Conservation (phyloP, 768 basidiomycete genomes). For the Obba rivulosa region DNA sequence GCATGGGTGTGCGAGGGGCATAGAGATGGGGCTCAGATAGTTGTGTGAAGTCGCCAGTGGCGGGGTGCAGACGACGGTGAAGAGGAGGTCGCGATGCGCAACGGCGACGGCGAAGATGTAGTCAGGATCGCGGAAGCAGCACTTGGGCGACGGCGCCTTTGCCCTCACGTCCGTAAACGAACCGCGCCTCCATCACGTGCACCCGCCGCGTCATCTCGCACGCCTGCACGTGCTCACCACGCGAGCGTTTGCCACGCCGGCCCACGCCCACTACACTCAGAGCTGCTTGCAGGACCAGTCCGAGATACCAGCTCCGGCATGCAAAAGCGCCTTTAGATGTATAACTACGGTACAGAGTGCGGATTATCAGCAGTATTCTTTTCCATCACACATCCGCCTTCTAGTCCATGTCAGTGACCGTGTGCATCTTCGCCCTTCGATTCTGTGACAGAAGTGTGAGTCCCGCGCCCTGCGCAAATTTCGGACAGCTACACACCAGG, state of each 20-base stretch:
- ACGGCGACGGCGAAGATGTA: background rate
- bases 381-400: slow-evolving; percentile 4
- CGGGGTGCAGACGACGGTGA: slow-evolving; percentile 1
- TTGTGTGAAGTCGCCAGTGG: background rate
- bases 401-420: slow-evolving; percentile 49
- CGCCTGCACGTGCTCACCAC: too few relatives aligned
- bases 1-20: slow-evolving; percentile 37
- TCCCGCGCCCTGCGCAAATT: background rate
- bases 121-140: background rate
- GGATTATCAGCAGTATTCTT: too few relatives aligned
- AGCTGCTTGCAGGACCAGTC: too few relatives aligned
- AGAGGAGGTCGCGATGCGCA: slow-evolving; percentile 1
- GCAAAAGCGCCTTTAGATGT: too few relatives aligned
- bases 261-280: too few relatives aligned
- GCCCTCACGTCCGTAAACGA: slow-evolving; percentile 9
- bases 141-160: too few relatives aligned
- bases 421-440: slow-evolving; percentile 71
- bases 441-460: slow-evolving; percentile 38
- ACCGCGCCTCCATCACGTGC: slow-evolving; percentile 18
- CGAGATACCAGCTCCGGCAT: too few relatives aligned
- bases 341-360: too few relatives aligned
- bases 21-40: slow-evolving; percentile 2
- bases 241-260: too few relatives aligned
- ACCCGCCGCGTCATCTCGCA: slow-evolving; percentile 4
- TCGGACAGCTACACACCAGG: slow-evolving; percentile 52